Evolutionary conservation across 768 basidiomycete genomes (phyloP).

Genomic region (Mycena polygramma): DNA sequence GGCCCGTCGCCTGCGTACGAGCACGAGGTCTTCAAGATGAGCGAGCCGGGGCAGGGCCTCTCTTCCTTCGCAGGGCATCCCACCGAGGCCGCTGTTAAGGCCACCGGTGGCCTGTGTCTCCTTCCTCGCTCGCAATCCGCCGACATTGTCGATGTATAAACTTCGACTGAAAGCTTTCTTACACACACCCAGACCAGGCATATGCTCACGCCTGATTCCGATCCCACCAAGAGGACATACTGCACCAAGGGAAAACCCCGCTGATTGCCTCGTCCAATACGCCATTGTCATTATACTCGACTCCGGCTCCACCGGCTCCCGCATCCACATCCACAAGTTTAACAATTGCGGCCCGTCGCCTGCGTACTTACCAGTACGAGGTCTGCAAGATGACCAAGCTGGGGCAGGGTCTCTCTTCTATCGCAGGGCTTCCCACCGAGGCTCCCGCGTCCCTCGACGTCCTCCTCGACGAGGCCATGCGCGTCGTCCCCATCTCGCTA

Average conservation of each 20-base stretch:
- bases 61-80: conserved; percentile 73
- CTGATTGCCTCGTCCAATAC: conserved; percentile 83
- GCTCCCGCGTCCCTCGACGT: conserved; percentile 87
- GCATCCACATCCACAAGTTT: conserved; percentile 99
- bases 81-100: conserved; percentile 86
- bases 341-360: conserved; percentile 86
- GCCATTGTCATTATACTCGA: conserved; percentile 98
- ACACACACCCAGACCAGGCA: conserved; percentile 28
- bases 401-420: conserved; percentile 80
- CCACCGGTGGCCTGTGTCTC: conserved; percentile 87
- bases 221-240: conserved; percentile 78
- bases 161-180: conserved; percentile 1
- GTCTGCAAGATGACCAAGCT: conserved; percentile 82
- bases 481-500: conserved; percentile 78
- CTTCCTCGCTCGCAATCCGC: conserved; percentile 72
- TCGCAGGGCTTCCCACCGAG: conserved; percentile 65
- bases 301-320: conserved; percentile 97
- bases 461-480: conserved; percentile 84
- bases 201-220: conserved; percentile 78
- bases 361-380: conserved; percentile 91
- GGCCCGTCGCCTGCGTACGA: conserved; percentile 81
- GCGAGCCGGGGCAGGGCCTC: conserved; percentile 77
- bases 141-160: conserved; percentile 81
- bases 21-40: conserved; percentile 90
- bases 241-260: conserved; percentile 66